Percentiles rank a stretch among this genome's conserved stretches.
These are phyloP conservation scores for Salix suchowensis DNA, from an alignment of 345 rosid species.

Conservation along the genomic window DNA sequence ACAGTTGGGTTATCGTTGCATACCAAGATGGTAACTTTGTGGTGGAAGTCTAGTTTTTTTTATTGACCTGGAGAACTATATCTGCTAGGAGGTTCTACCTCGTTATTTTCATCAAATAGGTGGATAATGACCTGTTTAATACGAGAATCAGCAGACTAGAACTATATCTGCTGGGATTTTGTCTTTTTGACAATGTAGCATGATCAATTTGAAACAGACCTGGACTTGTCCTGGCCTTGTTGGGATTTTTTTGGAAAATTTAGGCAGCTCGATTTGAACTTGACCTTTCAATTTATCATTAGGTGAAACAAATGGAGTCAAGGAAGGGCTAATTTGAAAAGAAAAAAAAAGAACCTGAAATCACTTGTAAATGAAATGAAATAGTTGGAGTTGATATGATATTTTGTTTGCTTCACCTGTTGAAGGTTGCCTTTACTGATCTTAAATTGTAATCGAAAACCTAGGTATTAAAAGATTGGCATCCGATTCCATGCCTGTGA, in stretches of 20 bases:
- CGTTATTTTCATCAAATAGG: not conserved
- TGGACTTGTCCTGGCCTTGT: not conserved
- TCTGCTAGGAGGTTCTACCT: not conserved
- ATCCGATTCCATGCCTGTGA: conserved; percentile 8
- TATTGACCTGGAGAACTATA: not conserved
- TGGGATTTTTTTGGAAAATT: not conserved
- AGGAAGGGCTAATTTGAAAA: not conserved
- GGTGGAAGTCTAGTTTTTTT: not conserved
- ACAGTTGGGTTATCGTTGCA: not conserved
- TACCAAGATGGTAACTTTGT: not conserved
- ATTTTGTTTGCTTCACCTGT: not conserved
- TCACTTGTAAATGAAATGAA: not conserved
- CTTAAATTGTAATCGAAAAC: not conserved
- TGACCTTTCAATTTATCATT: not conserved
- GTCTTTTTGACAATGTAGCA: not conserved
- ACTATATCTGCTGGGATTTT: not conserved
- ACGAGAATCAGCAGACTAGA: not conserved
- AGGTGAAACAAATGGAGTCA: not conserved
- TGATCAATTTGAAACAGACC: not conserved
- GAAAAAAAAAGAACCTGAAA: not conserved
- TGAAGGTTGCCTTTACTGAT: no score
- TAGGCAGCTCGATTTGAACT: not conserved
- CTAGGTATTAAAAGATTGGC: not conserved
- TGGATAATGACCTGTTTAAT: not conserved
- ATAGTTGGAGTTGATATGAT: not conserved